Percentiles rank a stretch among this genome's conserved stretches.
Conservation (phyloP, 768 basidiomycete species). For the Guyanaporus albipodus region DNA sequence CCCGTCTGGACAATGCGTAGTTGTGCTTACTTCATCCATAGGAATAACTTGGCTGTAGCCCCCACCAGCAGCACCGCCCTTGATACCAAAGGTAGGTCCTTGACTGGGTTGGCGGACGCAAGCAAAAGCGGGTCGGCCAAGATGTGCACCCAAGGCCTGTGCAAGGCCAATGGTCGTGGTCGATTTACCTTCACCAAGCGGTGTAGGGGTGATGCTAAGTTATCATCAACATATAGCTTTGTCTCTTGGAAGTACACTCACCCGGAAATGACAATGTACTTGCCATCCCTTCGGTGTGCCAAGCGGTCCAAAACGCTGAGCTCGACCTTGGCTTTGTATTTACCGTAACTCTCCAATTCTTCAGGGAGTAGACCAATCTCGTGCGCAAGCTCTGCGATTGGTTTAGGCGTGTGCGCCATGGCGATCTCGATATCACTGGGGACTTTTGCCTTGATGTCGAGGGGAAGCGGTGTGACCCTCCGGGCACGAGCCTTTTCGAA, state of each 20-base stretch:
- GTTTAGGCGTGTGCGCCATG: slow-evolving; percentile 91
- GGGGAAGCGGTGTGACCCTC: slow-evolving; percentile 72
- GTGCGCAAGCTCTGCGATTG: slow-evolving; percentile 72
- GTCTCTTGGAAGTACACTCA: slow-evolving; percentile 30
- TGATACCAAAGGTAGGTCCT: slow-evolving; percentile 98
- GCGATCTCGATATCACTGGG: slow-evolving; percentile 97
- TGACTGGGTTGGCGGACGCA: slow-evolving; percentile 98
- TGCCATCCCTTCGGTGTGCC: slow-evolving; percentile 81
- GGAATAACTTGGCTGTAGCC: slow-evolving; percentile 99
- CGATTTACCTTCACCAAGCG: slow-evolving; percentile 96
- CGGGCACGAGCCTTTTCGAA: slow-evolving; percentile 66
- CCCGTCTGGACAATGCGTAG: background rate
- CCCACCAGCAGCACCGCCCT: slow-evolving; percentile 97
- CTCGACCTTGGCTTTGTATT: slow-evolving; percentile 97
- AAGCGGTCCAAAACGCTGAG: slow-evolving; percentile 83
- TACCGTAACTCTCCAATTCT: slow-evolving; percentile 92
- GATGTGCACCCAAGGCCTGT: slow-evolving; percentile 92
- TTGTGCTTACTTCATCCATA: slow-evolving; percentile 80
- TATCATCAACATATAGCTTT: background rate
- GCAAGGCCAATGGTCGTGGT: slow-evolving; percentile 97
- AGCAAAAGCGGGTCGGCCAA: slow-evolving; percentile 89
- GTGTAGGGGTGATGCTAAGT: slow-evolving; percentile 87
- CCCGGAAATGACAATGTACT: slow-evolving; percentile 96
- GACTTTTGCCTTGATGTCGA: slow-evolving; percentile 79
- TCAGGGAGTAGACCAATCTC: slow-evolving; percentile 85